Evolutionary conservation across 139 green algal genomes (phyloP), one percentile per base, ranked within the genome.

Genomic region (Monoraphidium neglectum): DNA sequence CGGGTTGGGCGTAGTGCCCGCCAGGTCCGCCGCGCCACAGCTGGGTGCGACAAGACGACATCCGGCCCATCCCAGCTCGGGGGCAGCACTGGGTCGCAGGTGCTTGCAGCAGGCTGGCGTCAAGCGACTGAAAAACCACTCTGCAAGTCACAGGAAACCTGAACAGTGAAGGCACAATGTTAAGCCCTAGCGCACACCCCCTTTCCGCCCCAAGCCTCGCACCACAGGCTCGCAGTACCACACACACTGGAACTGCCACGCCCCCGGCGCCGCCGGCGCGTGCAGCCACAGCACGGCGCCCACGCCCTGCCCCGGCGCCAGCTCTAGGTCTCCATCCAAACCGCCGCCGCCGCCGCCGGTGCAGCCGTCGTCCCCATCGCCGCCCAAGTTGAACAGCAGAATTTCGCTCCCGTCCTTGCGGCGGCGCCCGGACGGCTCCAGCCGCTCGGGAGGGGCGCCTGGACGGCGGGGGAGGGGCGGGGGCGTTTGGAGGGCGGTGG

Each of bases 241-340:
- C 13, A 83, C 76, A 15, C 81, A 62, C 40, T 87, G 65, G 38
- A 91, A 78, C 37, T 56, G 54, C 33, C 89, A 59, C 6, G 40
- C 47, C 26, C 86, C 88, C 26, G 77, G 10, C 12, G 57, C 54
- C 3, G 61, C 63, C 8, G 83, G 83, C 26, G 68, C 23, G 73
- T 93, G 86, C 70, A 91, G 49, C 86, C 87, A 90, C 77, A 93
- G 46, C 30, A 85, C 81, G 80, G 85, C 86, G 26, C 77, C 47
- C 64, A 89, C 37, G 28, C 4, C 65, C 28, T 70, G 60, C 1
- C 82, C 79, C 6, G 83, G 79, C 13, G 46, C 37, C 60, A 93
- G 72, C 63, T 64, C 75, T 12, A 68, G 33, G 24, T 43, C 74
- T 46, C 10, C 26, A 12, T 15, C 47, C 63, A 32, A 26, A 33